Evolutionary conservation across 2,329 filamentous ascomycete genomes (phyloP).

Genomic region (Ophiocordyceps camponoti-saundersi): DNA sequence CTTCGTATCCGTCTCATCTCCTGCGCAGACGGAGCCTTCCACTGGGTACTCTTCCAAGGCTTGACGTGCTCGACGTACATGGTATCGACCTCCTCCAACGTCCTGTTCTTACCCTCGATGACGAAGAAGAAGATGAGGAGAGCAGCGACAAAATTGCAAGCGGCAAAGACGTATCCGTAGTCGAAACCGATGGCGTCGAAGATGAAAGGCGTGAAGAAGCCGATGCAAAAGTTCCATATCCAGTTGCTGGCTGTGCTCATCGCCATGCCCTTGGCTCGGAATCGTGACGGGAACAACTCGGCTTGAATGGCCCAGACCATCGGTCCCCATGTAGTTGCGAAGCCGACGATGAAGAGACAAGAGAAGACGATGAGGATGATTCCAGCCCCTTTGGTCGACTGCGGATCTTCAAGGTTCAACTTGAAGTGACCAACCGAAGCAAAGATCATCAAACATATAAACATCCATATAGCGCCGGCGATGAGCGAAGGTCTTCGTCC

Average conservation of each 20-base stretch:
- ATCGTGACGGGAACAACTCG: conserved; percentile 45
- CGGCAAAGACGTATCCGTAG: conserved; percentile 56
- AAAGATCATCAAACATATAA: conserved; percentile 31
- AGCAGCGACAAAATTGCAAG: conserved; percentile 44
- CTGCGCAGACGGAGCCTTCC: conserved; percentile 26
- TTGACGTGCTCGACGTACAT: conserved; percentile 46
- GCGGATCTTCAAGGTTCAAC: conserved; percentile 22
- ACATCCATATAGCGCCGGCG: conserved; percentile 43
- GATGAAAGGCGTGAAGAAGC: conserved; percentile 45
- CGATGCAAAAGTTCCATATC: conserved; percentile 42
- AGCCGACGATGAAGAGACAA: conserved; percentile 49
- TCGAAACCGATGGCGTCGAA: conserved; percentile 50
- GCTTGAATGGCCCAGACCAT: conserved; percentile 49
- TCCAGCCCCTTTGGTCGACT: conserved; percentile 30
- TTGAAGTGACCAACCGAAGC: conserved; percentile 30
- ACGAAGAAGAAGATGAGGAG: conserved; percentile 60
- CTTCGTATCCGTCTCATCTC: conserved; percentile 24
- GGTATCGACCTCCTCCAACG: conserved; percentile 59
- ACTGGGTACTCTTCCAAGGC: conserved; percentile 44
- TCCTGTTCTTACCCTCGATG: conserved; percentile 53
- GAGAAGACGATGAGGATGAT: conserved; percentile 50
- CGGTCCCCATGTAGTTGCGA: conserved; percentile 52
- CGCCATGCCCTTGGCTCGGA: conserved; percentile 35
- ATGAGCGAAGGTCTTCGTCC: conserved; percentile 48
- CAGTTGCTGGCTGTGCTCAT: conserved; percentile 43